These are phyloP conservation scores for Aspergillus baeticus DNA, from an alignment of 495 filamentous ascomycete species.

Conservation along the genomic window DNA sequence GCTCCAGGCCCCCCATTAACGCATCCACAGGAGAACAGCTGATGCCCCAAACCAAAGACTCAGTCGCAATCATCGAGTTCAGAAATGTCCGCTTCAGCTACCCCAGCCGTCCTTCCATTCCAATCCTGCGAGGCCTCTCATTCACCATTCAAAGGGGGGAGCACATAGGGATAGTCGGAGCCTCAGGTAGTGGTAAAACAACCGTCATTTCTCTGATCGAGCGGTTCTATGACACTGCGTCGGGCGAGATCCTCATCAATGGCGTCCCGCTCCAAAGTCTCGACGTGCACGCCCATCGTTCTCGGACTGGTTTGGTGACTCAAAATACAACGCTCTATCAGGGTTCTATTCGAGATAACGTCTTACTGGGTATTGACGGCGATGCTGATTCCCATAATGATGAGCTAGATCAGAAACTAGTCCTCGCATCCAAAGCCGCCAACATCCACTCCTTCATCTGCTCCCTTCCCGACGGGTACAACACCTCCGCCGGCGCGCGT, in stretches of 20 bases:
- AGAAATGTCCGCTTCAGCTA: no score
- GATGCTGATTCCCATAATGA: slow-evolving; percentile 60
- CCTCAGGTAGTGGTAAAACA: slow-evolving; percentile 80
- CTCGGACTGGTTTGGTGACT: slow-evolving; percentile 72
- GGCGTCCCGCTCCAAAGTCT: slow-evolving; percentile 68
- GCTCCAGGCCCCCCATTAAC: no score
- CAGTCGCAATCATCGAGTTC: no score
- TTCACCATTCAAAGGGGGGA: slow-evolving; percentile 73
- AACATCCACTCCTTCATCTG: slow-evolving; percentile 92
- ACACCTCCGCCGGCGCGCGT: slow-evolving; percentile 72
- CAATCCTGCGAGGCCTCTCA: no score
- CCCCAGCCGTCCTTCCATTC: no score
- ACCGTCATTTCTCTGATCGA: slow-evolving; percentile 79
- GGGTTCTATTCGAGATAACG: slow-evolving; percentile 79
- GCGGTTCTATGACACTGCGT: slow-evolving; percentile 78
- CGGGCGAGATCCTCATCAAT: slow-evolving; percentile 69
- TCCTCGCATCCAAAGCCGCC: slow-evolving; percentile 76
- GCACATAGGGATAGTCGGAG: slow-evolving; percentile 78
- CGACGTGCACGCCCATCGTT: slow-evolving; percentile 75
- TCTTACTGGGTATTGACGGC: no score
- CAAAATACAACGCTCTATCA: slow-evolving; percentile 90
- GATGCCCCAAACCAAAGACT: no score
- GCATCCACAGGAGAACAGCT: no score
- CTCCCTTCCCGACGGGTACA: slow-evolving; percentile 69
- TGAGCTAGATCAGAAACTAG: slow-evolving; percentile 64